Evolutionary conservation across 2,329 filamentous ascomycete species (phyloP).

Genomic region (Aspergillus vadensis): DNA sequence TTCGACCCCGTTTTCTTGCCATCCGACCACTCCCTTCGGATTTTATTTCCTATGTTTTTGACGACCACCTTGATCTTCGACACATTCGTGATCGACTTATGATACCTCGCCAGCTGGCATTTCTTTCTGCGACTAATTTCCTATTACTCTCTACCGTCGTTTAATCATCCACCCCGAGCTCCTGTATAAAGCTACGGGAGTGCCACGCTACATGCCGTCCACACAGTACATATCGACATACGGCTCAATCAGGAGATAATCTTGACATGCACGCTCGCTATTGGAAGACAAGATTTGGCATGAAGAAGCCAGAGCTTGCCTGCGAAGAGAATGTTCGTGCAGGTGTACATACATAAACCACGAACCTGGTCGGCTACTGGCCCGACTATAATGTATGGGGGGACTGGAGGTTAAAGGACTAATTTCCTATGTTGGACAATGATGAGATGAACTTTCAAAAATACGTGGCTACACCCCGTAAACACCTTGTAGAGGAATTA

Average conservation of each 20-base stretch:
- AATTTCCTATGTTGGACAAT: constrained; percentile 36
- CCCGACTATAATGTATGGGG: constrained; percentile 29
- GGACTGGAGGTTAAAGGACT: constrained; percentile 27
- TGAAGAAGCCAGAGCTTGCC: constrained; percentile 6
- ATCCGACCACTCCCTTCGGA: constrained; percentile 17
- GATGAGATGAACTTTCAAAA: background rate
- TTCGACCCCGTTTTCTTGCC: constrained; percentile 10
- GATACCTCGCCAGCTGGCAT: constrained; percentile 29
- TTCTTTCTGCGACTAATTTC: constrained; percentile 33
- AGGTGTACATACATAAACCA: constrained; percentile 37
- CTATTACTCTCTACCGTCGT: constrained; percentile 31
- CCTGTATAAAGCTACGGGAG: constrained; percentile 33
- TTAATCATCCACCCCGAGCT: constrained; percentile 33
- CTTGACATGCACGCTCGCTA: constrained; percentile 14
- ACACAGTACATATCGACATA: constrained; percentile 32
- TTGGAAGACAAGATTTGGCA: constrained; percentile 12
- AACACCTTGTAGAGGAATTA: no score
- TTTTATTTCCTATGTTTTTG: constrained; percentile 26
- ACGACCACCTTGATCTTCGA: constrained; percentile 23
- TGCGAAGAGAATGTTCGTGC: constrained; percentile 21
- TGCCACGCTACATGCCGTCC: constrained; percentile 26
- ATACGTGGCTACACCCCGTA: no score
- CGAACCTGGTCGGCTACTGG: constrained; percentile 21
- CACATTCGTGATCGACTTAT: constrained; percentile 18
- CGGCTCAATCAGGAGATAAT: constrained; percentile 24